Base-by-base conservation (phyloP, 163 green algal genomes). In the Chloromonas sp. region DNA sequence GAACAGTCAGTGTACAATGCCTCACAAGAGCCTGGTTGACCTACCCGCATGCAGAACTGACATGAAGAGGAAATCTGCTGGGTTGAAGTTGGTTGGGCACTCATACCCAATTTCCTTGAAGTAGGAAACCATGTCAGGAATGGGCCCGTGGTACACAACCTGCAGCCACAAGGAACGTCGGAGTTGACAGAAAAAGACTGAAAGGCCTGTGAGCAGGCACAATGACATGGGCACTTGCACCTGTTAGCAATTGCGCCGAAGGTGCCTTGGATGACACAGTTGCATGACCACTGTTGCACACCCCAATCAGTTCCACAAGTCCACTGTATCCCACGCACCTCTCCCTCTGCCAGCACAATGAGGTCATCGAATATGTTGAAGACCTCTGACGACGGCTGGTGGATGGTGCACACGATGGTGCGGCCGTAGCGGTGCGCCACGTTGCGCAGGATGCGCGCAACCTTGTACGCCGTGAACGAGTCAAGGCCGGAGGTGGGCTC, bases 371-470 rank as follows among this genome's bases (percentile, higher is more conserved):
- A 96, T 14, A 89, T 83, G 70, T 91, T 84, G 58, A 86, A 91
- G 81, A 94, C 91, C 79, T 87, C 81, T 58, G 79, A 84, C 62
- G 70, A 83, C 2, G 85, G 85, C 86, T 95, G 93, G 87, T 96
- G 93, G 83, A 96, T 95, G 82, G 91, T 95, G 79, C 84, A 83
- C 79, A 92, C 79, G 1, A 92, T 90, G 60, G 91, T 96, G 71
- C 88, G 84, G 62, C 85, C 84, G 78, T 89, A 70, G 0, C 1
- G 81, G 14, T 83, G 71, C 2, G 91, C 90, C 61, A 96, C 85
- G 15, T 74, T 78, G 58, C 84, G 61, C 77, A 96, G 87, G 60
- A 87, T 87, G 57, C 77, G 66, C 15, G 92, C 84, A 3, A 94
- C 36, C 36, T 36, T 36, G 36, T 36, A 36, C 36, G 36, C 36